Evolutionary conservation across 495 filamentous ascomycete genomes (phyloP), one percentile per base, ranked within the genome.

Genomic region (Talaromyces nanjingensis): DNA sequence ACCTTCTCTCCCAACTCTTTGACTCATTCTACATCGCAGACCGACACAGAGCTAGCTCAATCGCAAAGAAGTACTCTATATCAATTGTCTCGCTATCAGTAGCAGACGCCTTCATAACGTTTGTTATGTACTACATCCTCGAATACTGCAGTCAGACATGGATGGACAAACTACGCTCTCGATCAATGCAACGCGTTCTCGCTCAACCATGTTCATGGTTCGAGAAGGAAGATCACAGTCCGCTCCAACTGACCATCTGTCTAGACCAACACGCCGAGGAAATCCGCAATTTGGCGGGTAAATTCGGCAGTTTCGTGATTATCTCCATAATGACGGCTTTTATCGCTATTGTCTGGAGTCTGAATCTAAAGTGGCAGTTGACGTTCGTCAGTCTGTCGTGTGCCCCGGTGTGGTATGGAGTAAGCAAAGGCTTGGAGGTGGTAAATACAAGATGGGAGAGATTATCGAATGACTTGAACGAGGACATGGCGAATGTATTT

Each of bases 251-350:
- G 16, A 83, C 78, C 0, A 84, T 89, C 60, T 89, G 84, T 59
- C 82, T 97, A 4, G 91, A 94, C 67, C 83, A 90, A 57, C 89
- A 93, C 68, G 90, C 87, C 2, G 94, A 98, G 73, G 91, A 96
- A 68, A 93, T 93, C 83, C 82, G 88, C 4, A 91, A 91, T 64
- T 71, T 98, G 0, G 76, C 96, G 2, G 88, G 90, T 9, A 84
- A 89, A 47, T 97, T 96, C 69, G 84, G 86, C 6, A 89, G 86
- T 3, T 84, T 87, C 49, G 70, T 88, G 0, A 81, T 92, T 14
- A 83, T 90, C 5, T 84, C 87, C 4, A 68, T 78, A 5, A 60
- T 82, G 9, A 91, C 94, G 80, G 82, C 89, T 16, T 39, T 76
- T 1, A 83, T 89, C 18, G 83, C 91, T 0, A 64, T 96, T 6